Evolutionary conservation across 2,329 filamentous ascomycete species (phyloP).

Genomic region (Colletotrichum sp.): DNA sequence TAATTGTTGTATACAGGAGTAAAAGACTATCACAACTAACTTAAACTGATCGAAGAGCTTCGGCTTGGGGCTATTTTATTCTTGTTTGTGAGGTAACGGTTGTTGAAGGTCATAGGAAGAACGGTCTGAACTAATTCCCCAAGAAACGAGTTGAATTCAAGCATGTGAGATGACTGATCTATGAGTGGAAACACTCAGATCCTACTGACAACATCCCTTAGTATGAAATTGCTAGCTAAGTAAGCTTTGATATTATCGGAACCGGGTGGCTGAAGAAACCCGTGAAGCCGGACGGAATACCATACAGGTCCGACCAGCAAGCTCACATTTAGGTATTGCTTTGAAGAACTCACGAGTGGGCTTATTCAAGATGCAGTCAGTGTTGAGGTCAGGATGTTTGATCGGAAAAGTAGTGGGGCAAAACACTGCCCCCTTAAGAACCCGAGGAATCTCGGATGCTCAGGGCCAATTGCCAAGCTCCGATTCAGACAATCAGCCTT

Average conservation of each 20-base stretch:
- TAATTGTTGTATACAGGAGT: rapidly evolving
- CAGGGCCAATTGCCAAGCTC: background rate
- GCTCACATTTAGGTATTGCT: rapidly evolving
- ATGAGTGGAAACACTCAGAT: rapidly evolving
- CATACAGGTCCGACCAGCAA: background rate
- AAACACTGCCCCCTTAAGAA: background rate
- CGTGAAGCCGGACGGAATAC: background rate
- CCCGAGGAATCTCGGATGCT: background rate
- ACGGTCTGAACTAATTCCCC: rapidly evolving
- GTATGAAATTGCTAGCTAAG: background rate
- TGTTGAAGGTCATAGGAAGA: rapidly evolving
- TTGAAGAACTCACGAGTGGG: background rate
- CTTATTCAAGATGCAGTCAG: background rate
- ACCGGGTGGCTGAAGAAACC: background rate
- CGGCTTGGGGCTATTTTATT: too few relatives aligned
- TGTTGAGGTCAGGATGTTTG: background rate
- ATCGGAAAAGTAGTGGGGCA: background rate
- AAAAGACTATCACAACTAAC: rapidly evolving
- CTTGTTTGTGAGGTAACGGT: background rate
- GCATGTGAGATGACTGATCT: background rate
- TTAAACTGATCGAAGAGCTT: too few relatives aligned
- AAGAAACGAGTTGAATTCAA: background rate
- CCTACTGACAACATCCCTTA: rapidly evolving
- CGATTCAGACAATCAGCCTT: background rate
- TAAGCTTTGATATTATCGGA: background rate